Evolutionary conservation across 768 basidiomycete species (phyloP).

Genomic region (Termitomyces sp.): DNA sequence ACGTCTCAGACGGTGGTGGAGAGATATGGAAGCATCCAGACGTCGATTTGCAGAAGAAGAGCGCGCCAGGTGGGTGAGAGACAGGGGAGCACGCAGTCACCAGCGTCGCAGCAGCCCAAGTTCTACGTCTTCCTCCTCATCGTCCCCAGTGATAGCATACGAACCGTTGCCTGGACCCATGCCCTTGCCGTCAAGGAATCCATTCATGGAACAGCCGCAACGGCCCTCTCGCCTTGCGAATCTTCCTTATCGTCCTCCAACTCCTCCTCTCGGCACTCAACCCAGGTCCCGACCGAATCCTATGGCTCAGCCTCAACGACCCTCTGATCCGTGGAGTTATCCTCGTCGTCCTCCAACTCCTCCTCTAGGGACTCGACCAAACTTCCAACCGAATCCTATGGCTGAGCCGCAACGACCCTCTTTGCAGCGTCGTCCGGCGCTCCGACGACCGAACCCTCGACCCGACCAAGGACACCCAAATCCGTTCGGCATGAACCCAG

Average conservation of each 20-base stretch:
- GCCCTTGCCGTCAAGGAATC: conserved; percentile 3
- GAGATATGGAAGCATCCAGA: conserved; percentile 35
- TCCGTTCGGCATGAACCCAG: background rate
- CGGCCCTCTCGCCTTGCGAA: background rate
- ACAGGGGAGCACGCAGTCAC: too few species aligned
- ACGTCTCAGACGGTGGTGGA: conserved; percentile 30
- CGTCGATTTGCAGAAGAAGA: too few species aligned
- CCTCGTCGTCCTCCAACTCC: too few species aligned
- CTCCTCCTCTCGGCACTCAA: too few species aligned
- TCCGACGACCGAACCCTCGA: background rate
- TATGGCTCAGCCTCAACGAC: too few species aligned
- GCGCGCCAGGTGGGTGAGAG: too few species aligned
- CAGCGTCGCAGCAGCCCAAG: background rate
- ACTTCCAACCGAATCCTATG: too few species aligned
- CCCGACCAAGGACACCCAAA: conserved; percentile 2
- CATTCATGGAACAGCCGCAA: background rate
- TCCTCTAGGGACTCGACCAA: too few species aligned
- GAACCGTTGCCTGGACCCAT: conserved; percentile 5
- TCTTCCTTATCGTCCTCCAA: too few species aligned
- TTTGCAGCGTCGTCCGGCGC: background rate
- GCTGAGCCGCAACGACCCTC: background rate
- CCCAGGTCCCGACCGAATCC: too few species aligned
- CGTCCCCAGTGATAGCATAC: background rate
- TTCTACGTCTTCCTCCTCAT: conserved; percentile 9
- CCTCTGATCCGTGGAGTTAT: too few species aligned